Conservation (phyloP, 2,329 filamentous ascomycete species). For the Monosporascus sp. region DNA sequence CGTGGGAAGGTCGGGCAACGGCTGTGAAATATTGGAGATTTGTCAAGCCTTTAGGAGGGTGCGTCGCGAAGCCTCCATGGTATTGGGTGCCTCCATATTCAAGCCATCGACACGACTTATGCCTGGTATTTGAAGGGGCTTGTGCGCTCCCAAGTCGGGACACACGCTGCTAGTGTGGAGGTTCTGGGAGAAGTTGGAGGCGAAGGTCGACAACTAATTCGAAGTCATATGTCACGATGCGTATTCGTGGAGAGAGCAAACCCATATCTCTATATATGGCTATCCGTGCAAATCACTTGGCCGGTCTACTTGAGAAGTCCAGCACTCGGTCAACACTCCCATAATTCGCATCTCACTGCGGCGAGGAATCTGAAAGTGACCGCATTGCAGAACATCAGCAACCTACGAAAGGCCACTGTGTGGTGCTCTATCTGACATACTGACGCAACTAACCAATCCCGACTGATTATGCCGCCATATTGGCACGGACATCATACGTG, state of each 20-base stretch:
- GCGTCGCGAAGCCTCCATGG: conserved; percentile 10
- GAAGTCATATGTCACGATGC: background rate
- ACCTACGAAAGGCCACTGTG: no score
- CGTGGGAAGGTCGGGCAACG: conserved; percentile 10
- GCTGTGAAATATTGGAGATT: conserved; percentile 6
- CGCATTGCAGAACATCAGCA: no score
- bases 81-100: conserved; percentile 2
- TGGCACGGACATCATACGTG: no score
- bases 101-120: background rate
- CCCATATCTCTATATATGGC: background rate
- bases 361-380: no score
- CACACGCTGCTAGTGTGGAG: background rate
- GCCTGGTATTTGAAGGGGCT: background rate
- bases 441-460: no score
- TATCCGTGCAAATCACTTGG: background rate
- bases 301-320: background rate
- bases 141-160: background rate
- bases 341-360: no score
- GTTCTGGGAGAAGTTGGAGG: background rate
- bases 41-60: conserved; percentile 1
- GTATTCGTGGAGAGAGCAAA: background rate
- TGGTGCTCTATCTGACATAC: no score
- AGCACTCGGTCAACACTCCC: background rate
- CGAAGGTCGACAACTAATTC: background rate
- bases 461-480: no score